phyloP scores from a whole-genome alignment of 2,329 filamentous ascomycete species.

The Metarhizium brunneum region DNA sequence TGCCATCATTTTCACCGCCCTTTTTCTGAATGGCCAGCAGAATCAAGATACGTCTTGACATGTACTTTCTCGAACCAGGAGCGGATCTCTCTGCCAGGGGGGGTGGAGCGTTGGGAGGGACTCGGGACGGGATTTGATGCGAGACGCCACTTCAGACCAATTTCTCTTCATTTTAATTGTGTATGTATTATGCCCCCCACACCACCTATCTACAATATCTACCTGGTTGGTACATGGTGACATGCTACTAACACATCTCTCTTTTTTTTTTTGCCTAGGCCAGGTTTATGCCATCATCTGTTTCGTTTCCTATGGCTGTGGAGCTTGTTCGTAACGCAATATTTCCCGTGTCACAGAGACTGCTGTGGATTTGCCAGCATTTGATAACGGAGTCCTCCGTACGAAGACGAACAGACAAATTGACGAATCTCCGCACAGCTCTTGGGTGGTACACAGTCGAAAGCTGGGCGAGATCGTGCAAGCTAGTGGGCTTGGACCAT shows the following conservation, averaged over 20 bases:
- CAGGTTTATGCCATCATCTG: background rate
- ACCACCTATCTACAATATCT: background rate
- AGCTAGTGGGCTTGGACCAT: background rate
- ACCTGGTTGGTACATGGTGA: too few relatives aligned
- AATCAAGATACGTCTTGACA: background rate
- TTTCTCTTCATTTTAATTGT: background rate
- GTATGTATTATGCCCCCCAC: background rate
- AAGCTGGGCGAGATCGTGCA: background rate
- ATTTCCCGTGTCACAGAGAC: background rate
- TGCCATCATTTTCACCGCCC: slow-evolving; percentile 11
- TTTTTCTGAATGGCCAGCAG: slow-evolving; percentile 6
- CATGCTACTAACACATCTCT: background rate
- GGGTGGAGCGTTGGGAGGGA: background rate
- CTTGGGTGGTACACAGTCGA: too few relatives aligned
- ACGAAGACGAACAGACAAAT: too few relatives aligned
- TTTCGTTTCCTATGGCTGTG: background rate
- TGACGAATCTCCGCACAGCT: too few relatives aligned
- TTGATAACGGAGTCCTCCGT: too few relatives aligned
- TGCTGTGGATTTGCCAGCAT: background rate
- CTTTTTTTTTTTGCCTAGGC: background rate
- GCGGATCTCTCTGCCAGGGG: background rate
- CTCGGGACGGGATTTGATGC: background rate
- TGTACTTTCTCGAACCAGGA: background rate
- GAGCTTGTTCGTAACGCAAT: background rate
- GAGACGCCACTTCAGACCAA: background rate